These are phyloP conservation scores for Tuber umbilicatum DNA, from an alignment of 495 filamentous ascomycete genomes.

Conservation along the genomic window DNA sequence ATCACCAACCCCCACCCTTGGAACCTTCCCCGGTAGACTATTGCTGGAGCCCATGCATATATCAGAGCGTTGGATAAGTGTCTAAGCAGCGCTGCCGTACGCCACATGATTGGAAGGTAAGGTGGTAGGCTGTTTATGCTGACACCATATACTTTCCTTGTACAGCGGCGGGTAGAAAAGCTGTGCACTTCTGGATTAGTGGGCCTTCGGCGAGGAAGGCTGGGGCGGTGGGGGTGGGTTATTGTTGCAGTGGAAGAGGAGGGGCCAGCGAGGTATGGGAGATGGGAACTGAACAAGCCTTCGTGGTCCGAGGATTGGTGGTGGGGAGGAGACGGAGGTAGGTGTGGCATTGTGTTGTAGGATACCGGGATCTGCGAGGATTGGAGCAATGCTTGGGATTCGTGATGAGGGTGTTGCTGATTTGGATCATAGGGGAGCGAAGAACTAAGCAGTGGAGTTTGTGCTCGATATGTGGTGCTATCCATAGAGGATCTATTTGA, in stretches of 20 bases:
- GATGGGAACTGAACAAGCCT: conserved; percentile 22
- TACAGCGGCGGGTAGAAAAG: neutral
- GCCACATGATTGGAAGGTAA: conserved; percentile 37
- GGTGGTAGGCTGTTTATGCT: conserved; percentile 29
- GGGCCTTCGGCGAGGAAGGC: conserved; percentile 21
- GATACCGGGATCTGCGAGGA: conserved; percentile 30
- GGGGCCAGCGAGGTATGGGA: conserved; percentile 4
- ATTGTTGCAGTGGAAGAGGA: conserved; percentile 4
- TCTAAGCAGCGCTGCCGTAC: conserved; percentile 34
- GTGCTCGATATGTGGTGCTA: conserved; percentile 23
- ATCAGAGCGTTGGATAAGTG: conserved; percentile 36
- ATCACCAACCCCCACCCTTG: conserved; percentile 35
- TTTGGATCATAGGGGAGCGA: conserved; percentile 40
- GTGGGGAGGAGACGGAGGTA: conserved; percentile 34
- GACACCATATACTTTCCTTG: conserved; percentile 35
- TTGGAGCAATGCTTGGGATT: conserved; percentile 33
- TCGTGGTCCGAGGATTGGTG: neutral
- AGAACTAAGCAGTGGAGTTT: conserved; percentile 38
- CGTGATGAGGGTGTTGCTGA: conserved; percentile 38
- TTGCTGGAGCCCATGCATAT: conserved; percentile 39
- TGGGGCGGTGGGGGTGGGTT: conserved; percentile 1
- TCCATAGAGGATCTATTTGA: conserved; percentile 25
- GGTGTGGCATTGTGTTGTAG: conserved; percentile 37
- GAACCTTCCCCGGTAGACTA: conserved; percentile 34
- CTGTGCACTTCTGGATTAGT: conserved; percentile 1